Base-by-base conservation (phyloP, 495 filamentous ascomycete species). In the Filosporella fistucella region DNA sequence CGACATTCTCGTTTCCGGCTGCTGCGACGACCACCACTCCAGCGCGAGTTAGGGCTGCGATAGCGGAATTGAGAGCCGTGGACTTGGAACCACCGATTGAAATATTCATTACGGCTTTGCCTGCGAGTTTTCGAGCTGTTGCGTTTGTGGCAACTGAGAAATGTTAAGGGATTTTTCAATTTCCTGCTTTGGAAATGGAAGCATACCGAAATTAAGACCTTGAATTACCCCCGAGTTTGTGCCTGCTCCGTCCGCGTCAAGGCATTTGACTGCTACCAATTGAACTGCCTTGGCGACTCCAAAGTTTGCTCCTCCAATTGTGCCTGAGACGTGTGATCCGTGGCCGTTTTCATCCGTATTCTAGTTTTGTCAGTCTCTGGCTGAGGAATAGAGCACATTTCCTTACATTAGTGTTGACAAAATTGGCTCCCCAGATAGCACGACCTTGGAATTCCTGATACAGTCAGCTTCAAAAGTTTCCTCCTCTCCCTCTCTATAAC, bases 321-420 rank as follows among this genome's bases (percentile, higher is more conserved):
- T 85, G 14, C 81, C 82, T 4, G 78, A 69, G 16, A 77, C 72
- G 62, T 86, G 82, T 7, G 80, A 85, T 29, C 83, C 84, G 59
- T 88, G 84, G 38, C 82, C 76, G 30, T 71, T 64, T 35, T 68
- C 65, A 63, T 80, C 74, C 12, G 63, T 62, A 55, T 74, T 66
- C 67, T 24, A 11, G 29, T 20, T 3, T 16, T n/a, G 26, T 6
- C 29, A 20, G 0, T 3, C 18, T 22, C 0, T n/a, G 17, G 9
- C 13, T 26, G 29, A 29, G 21, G 10, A 18, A 28, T 8, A 3
- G 13, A 18, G 25, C 10, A 42, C 33, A 38, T 21, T 2, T 2
- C 26, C 45, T 25, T 45, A 41, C 51, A 17, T 55, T 58, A n/a
- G 18, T 38, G 36, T 53, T 45, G 44, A 70, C 64, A 32, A 68